A percentile compares a stretch with the other conserved stretches of the same genome.
These are phyloP conservation scores for Castanospermum australe DNA, from an alignment of 306 rosid species.

Conservation along the genomic window DNA sequence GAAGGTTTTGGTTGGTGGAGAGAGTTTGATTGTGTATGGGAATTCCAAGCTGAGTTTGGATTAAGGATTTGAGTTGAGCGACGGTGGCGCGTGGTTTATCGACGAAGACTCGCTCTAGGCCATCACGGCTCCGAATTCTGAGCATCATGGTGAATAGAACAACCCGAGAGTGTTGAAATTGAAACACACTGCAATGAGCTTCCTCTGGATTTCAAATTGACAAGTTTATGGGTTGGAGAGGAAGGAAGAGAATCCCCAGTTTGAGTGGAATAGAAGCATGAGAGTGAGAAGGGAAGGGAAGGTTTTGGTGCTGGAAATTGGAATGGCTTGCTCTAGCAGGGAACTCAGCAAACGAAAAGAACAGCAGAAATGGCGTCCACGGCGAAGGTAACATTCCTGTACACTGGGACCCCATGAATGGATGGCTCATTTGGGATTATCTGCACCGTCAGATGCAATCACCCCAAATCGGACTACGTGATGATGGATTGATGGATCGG, in stretches of 20 bases:
- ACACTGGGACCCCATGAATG: no score
- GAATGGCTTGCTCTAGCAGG: slow-evolving; percentile 3
- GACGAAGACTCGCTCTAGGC: slow-evolving; percentile 52
- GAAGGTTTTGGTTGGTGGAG: slow-evolving; percentile 78
- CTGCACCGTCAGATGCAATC: no score
- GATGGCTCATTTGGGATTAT: no score
- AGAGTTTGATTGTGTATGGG: slow-evolving; percentile 79
- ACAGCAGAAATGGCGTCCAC: no score
- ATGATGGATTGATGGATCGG: no score
- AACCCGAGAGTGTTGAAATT: neutral
- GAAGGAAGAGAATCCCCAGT: neutral
- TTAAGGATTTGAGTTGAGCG: slow-evolving; percentile 52
- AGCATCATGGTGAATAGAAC: slow-evolving; percentile 46
- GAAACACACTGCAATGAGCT: neutral
- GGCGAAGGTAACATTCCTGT: no score
- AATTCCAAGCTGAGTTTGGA: slow-evolving; percentile 66
- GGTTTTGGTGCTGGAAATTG: neutral
- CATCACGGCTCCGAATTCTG: slow-evolving; percentile 66
- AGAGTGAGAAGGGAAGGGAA: no score
- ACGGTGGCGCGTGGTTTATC: slow-evolving; percentile 61
- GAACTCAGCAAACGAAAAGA: neutral
- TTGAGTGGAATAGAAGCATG: slow-evolving; percentile 16
- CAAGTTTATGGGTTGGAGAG: neutral
- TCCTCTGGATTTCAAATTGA: neutral
- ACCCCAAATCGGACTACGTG: no score